Conservation (phyloP, 1,284 basidiomycete genomes). For the Meripilus lineatus region DNA sequence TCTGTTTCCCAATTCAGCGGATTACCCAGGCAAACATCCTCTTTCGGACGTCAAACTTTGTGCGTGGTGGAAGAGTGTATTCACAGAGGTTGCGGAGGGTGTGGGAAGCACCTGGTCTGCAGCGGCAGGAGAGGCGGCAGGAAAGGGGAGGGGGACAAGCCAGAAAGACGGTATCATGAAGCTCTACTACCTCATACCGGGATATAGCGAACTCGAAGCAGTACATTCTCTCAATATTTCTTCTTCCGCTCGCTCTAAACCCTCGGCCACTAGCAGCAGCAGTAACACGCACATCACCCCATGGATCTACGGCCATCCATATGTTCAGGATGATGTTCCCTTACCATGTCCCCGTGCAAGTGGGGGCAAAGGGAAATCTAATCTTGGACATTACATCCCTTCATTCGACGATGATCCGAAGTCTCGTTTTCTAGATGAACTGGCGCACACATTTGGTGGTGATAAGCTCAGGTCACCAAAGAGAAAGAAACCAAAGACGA, state of each 20-base stretch:
- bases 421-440: slow-evolving; percentile 84
- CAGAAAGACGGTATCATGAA: slow-evolving; percentile 27
- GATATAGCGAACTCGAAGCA: slow-evolving; percentile 69
- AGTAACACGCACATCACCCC: too few species aligned
- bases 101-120: too few species aligned
- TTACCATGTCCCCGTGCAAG: slow-evolving; percentile 48
- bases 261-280: slow-evolving; percentile 7
- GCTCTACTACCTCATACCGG: slow-evolving; percentile 71
- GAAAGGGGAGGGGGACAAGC: neutral
- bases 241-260: slow-evolving; percentile 18
- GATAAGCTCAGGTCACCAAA: slow-evolving; percentile 57
- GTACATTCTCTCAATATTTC: slow-evolving; percentile 48
- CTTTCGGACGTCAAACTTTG: slow-evolving; percentile 80
- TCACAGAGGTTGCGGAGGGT: slow-evolving; percentile 48
- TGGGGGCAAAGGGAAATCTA: slow-evolving; percentile 22
- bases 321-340: slow-evolving; percentile 51
- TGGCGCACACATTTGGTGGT: slow-evolving; percentile 64
- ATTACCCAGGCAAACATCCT: slow-evolving; percentile 70
- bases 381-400: slow-evolving; percentile 77
- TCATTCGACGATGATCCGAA: slow-evolving; percentile 93
- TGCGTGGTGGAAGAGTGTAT: slow-evolving; percentile 86
- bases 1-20: slow-evolving; percentile 88
- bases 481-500: slow-evolving; percentile 45
- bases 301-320: slow-evolving; percentile 82
- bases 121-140: slow-evolving; percentile 15